These are phyloP conservation scores for Edaphochlamys debaryana DNA, from an alignment of 139 green algal species.

Conservation along the genomic window DNA sequence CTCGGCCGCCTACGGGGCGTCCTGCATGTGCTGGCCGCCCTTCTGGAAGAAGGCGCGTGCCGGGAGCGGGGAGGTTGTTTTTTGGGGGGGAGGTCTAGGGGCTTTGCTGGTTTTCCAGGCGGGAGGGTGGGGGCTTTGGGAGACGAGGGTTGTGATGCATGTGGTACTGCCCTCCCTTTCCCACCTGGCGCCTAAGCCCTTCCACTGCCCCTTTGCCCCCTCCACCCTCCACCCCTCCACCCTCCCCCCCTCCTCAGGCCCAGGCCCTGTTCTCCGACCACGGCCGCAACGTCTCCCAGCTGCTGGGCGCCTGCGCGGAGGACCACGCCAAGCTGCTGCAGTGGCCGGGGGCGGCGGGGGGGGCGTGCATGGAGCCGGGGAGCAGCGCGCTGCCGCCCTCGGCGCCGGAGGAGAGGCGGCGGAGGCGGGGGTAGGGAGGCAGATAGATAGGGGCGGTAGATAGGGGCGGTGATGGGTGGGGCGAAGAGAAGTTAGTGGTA, in stretches of 20 bases:
- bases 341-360: background rate
- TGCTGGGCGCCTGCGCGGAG: background rate
- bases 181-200: background rate
- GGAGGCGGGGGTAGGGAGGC: too few species aligned
- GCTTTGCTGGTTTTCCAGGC: too few species aligned
- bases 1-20: conserved; percentile 28
- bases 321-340: conserved; percentile 2
- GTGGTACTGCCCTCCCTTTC: background rate
- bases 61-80: background rate
- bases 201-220: background rate
- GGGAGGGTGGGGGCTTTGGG: background rate
- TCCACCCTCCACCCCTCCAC: background rate
- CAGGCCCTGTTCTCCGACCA: background rate
- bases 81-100: too few species aligned
- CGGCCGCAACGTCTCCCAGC: background rate
- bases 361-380: conserved; percentile 2
- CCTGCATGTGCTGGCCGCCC: conserved; percentile 37
- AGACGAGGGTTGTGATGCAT: background rate
- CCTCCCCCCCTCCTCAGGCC: background rate
- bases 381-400: background rate
- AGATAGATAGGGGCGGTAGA: too few species aligned
- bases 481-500: too few species aligned
- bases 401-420: too few species aligned
- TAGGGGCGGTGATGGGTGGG: too few species aligned
- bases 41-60: conserved; percentile 24